These are phyloP conservation scores for Saccharomyces paradoxus DNA, from an alignment of 805 yeast species.

Conservation along the genomic window DNA sequence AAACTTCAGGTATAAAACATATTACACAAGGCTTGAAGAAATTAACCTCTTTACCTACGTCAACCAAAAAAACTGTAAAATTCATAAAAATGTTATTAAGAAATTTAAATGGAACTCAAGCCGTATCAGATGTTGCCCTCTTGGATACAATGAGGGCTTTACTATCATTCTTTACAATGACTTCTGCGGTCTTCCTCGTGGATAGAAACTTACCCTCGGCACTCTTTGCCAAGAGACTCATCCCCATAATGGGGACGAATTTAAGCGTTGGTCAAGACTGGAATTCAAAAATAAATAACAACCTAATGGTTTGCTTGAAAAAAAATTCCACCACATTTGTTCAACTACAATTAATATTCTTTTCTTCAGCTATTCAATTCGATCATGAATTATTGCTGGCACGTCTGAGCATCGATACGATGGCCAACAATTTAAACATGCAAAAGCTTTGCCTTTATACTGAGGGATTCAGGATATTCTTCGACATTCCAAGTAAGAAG, in stretches of 20 bases:
- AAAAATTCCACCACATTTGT: constrained; percentile 13
- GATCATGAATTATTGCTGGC: constrained; percentile 28
- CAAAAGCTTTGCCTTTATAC: constrained; percentile 29
- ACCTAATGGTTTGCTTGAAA: constrained; percentile 8
- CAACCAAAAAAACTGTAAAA: constrained; percentile 17
- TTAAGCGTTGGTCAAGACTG: constrained; percentile 18
- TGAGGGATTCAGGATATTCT: constrained; percentile 32
- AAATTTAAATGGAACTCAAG: constrained; percentile 20
- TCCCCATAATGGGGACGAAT: constrained; percentile 14
- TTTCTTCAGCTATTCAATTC: constrained; percentile 26
- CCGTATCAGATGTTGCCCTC: constrained; percentile 19
- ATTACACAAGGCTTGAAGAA: constrained; percentile 22
- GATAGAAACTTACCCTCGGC: constrained; percentile 12
- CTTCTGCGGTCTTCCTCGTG: constrained; percentile 15
- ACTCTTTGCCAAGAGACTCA: constrained; percentile 16
- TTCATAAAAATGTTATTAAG: constrained; percentile 20
- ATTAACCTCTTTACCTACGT: constrained; percentile 13
- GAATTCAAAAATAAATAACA: constrained; percentile 12
- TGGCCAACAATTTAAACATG: constrained; percentile 9
- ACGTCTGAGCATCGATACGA: constrained; percentile 15
- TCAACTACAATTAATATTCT: constrained; percentile 24
- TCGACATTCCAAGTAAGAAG: constrained; percentile 25
- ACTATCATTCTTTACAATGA: constrained; percentile 13
- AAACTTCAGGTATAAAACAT: constrained; percentile 9
- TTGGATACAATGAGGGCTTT: constrained; percentile 21